Evolutionary conservation across 2,329 filamentous ascomycete genomes (phyloP), one percentile per base, ranked within the genome.

Genomic region (Ciborinia camelliae): DNA sequence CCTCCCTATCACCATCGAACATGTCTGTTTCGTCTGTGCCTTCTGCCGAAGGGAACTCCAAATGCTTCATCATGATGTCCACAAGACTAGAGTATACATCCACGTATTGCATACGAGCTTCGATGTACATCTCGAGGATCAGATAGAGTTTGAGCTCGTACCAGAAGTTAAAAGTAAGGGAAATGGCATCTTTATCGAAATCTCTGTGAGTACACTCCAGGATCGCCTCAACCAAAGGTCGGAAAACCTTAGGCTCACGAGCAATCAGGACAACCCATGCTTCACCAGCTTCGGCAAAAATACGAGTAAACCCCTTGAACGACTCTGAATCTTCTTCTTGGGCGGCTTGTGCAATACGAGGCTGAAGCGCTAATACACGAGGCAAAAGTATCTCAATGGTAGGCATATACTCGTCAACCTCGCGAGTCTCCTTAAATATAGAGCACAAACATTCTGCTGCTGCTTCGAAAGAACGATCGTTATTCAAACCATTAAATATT

Each of bases 71-170:
- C 81, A 99, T 90, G 69, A 98, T 88, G 74, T 98, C 94, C 66
- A 99, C 93, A 47, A 99, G 82, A 74, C 90, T 90, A 2, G 92
- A 90, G 77, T 92, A 99, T 54, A 97, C 81, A 70, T 96, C 91
- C 43, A 91, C 82, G 63, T 92, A 85, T 71, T 90, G 84, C 68
- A 92, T 77, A 60, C 93, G 87, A 48, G 93, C 90, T 72, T 92
- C 85, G 60, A 91, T 90, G 75, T 97, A 99, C 70, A 89, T 89
- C 43, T 98, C 94, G 62, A 99, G 78, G 1, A 93, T 92, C 55
- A 99, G 82, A 75, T 96, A 97, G 76, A 97, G 92, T 81, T 99
- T 99, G 54, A 99, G 84, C 75, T 99, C 95, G 75, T 96, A 98
- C 95, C 95, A 99, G 79, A 99, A 98, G 70, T 87, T 87, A 78